phyloP scores from a whole-genome alignment of 768 basidiomycete species.

The Daedaleopsis nitida region DNA sequence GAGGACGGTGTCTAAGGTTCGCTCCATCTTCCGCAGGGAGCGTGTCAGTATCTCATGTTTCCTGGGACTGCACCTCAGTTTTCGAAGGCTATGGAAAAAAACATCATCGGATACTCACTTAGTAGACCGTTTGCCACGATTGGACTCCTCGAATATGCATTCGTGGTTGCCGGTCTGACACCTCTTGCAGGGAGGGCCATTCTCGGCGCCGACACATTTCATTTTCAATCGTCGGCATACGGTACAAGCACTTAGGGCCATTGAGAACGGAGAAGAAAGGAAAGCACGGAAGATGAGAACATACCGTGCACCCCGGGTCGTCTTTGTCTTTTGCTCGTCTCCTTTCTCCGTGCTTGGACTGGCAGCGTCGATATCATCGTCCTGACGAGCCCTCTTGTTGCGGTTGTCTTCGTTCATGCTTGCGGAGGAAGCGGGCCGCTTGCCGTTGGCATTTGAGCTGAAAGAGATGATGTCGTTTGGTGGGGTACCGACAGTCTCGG shows the following conservation, averaged over 20 bases:
- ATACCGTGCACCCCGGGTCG: constrained; percentile 84
- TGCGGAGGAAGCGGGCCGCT: constrained; percentile 60
- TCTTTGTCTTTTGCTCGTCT: constrained; percentile 71
- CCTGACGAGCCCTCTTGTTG: constrained; percentile 61
- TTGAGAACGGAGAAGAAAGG: constrained; percentile 19
- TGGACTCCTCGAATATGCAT: constrained; percentile 96
- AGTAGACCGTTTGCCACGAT: constrained; percentile 87
- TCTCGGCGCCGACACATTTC: constrained; percentile 91
- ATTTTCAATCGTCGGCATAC: constrained; percentile 91
- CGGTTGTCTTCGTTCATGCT: constrained; percentile 43
- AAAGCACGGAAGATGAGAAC: constrained; percentile 22
- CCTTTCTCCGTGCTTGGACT: constrained; percentile 60
- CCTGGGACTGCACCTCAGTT: constrained; percentile 45
- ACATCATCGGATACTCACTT: constrained; percentile 52
- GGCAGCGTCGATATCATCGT: constrained; percentile 49
- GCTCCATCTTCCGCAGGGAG: constrained; percentile 88
- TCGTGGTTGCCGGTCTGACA: constrained; percentile 80
- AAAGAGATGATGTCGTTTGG: constrained; percentile 61
- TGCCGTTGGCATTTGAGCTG: constrained; percentile 54
- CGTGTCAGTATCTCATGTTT: constrained; percentile 83
- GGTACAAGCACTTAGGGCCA: constrained; percentile 71
- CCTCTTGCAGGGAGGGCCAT: constrained; percentile 90
- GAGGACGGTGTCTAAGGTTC: constrained; percentile 89
- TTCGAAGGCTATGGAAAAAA: constrained; percentile 20
- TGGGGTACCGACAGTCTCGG: constrained; percentile 74